These are phyloP conservation scores for Backusella mclennaniae DNA, from an alignment of 192 early-diverging fungal species.

Conservation along the genomic window DNA sequence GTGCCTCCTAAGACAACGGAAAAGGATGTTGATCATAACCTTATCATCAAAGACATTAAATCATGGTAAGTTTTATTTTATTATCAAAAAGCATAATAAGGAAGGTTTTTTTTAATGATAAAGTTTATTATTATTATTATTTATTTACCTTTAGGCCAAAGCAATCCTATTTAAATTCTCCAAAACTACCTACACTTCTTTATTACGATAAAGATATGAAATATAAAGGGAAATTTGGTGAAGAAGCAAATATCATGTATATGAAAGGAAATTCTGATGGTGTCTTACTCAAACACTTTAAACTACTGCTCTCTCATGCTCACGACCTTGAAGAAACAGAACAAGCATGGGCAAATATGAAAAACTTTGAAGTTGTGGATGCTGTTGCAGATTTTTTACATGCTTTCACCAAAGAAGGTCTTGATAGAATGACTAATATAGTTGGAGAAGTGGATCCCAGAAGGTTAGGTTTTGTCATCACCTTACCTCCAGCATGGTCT, in stretches of 20 bases:
- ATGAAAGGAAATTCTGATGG: constrained; percentile 34
- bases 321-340: neutral
- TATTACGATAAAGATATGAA: constrained; percentile 43
- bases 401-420: constrained; percentile 42
- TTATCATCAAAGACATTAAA: constrained; percentile 30
- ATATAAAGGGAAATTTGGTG: constrained; percentile 43
- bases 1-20: constrained; percentile 32
- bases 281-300: constrained; percentile 31
- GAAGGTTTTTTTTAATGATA: too few relatives aligned
- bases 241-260: constrained; percentile 1
- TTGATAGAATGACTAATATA: constrained; percentile 40
- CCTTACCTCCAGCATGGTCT: constrained; percentile 53
- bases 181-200: constrained; percentile 45
- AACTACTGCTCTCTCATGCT: neutral
- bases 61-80: neutral
- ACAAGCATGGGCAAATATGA: neutral
- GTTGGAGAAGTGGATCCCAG: constrained; percentile 37
- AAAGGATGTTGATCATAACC: constrained; percentile 42
- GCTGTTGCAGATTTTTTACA: constrained; percentile 49
- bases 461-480: constrained; percentile 34
- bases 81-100: neutral
- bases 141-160: constrained; percentile 36
- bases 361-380: constrained; percentile 26
- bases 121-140: neutral
- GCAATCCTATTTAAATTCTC: constrained; percentile 42